Conservation (phyloP, 2,329 filamentous ascomycete genomes). For the Exophiala alcalophila region DNA sequence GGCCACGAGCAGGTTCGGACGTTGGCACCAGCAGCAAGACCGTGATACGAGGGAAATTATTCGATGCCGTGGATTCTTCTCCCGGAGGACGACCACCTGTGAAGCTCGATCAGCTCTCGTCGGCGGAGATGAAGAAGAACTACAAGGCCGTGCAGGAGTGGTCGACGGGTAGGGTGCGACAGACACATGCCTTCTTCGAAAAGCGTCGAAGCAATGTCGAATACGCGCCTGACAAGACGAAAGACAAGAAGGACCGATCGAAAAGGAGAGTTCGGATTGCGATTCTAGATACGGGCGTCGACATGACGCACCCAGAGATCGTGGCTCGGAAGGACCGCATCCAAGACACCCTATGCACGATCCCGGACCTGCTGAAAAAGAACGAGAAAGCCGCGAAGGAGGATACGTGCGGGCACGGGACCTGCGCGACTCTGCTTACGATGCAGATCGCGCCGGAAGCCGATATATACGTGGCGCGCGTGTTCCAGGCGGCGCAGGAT, state of each 20-base stretch:
- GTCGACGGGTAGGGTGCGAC: neutral
- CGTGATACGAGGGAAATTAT: neutral
- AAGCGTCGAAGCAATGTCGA: neutral
- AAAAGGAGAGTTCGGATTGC: no score
- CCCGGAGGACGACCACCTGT: no score
- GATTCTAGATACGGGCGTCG: conserved; percentile 17
- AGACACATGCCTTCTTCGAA: conserved; percentile 1
- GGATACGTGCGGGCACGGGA: conserved; percentile 20
- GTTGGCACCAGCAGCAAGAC: neutral
- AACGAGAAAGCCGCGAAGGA: conserved; percentile 1
- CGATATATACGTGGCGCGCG: conserved; percentile 20
- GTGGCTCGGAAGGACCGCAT: neutral
- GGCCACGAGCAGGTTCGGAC: no score
- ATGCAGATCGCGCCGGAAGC: conserved; percentile 17
- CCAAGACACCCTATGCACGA: neutral
- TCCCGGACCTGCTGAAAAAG: neutral
- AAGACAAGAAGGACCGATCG: no score
- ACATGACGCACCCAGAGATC: conserved; percentile 13
- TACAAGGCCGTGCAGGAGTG: neutral
- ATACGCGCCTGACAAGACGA: neutral
- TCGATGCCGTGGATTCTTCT: neutral
- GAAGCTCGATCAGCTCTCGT: neutral
- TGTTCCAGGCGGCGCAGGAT: conserved; percentile 2
- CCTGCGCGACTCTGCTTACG: conserved; percentile 14
- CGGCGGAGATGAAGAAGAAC: neutral